Base-by-base conservation (phyloP, 169 alveolate genomes). In the Cryptosporidium xiaoi region DNA sequence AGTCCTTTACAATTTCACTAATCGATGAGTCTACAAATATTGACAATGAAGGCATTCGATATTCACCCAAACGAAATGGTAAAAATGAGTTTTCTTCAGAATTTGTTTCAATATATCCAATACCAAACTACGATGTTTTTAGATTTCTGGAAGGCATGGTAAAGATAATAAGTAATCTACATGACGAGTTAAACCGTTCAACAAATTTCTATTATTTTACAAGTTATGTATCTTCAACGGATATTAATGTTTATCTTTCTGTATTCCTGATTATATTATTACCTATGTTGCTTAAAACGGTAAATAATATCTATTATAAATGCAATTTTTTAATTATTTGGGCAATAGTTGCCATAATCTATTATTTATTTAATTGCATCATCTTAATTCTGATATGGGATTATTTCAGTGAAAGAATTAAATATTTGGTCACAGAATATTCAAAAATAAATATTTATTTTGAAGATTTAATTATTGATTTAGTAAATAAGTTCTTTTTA, bases 131-230 rank as follows among this genome's bases (percentile, higher is more conserved):
- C 40, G 87, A 77, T 0, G 40, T 77, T 24, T 40, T 46, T 27
- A 77, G 55, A 48, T 20, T 62, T 62, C 40, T 77, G 34, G 87
- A 77, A 20, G 87, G 87, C 2, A 46, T 77, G 27, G 51, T 60
- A n/a, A 77, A 62, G 24, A 77, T 77, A 58, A 68, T 58, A 62
- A 77, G 87, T 77, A 77, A 77, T 66, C 64, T 77, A 12, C 87
- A 77, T 60, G 71, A 77, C 16, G 87, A 77, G 27, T 29, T 77
- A 36, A 68, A 77, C 29, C 87, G 50, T 34, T 77, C 87, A 18
- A 20, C 31, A 15, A 40, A n/a, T 40, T 34, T 31, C 18, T 77
- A 77, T 24, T 77, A 60, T n/a, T 77, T 34, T 46, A 77, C 87
- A n/a, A 58, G 77, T 16, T 77, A 77, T 29, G 40, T 60, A 44